Conservation (phyloP, 106 monocot genomes). For the Dendrobium officinale region DNA sequence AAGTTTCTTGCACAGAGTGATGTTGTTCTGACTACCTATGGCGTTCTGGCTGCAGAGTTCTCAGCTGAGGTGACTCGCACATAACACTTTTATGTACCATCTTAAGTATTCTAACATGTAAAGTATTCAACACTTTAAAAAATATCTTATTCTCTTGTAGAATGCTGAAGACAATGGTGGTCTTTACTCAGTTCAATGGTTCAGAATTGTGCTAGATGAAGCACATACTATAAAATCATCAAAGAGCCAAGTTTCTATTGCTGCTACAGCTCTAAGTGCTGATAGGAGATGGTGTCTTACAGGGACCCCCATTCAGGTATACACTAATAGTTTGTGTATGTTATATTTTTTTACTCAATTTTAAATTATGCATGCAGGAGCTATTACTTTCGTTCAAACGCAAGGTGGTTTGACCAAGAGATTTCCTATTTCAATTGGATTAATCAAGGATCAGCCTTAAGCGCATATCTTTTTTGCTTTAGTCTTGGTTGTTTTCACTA, state of each 20-base stretch:
- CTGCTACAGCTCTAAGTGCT: conserved; percentile 60
- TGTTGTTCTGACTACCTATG: conserved; percentile 90
- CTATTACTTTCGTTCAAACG: too few species aligned
- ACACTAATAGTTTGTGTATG: background rate
- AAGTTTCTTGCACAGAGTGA: conserved; percentile 60
- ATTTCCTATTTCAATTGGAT: too few species aligned
- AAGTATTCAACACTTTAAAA: background rate
- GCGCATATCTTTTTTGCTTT: too few species aligned
- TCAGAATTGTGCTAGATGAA: conserved; percentile 91
- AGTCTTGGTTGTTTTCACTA: too few species aligned
- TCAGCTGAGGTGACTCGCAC: conserved; percentile 49
- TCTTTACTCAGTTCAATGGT: conserved; percentile 82
- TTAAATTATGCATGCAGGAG: background rate
- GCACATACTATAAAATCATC: conserved; percentile 93
- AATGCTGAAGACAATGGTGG: conserved; percentile 76
- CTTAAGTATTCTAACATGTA: background rate
- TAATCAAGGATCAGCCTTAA: too few species aligned
- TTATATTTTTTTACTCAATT: background rate
- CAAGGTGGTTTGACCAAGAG: too few species aligned
- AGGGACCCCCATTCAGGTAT: conserved; percentile 96
- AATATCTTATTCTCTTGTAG: conserved; percentile 31
- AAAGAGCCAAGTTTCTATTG: conserved; percentile 77
- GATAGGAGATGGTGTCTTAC: conserved; percentile 91
- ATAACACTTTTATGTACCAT: background rate
- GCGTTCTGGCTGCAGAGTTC: conserved; percentile 80